Percentiles rank a stretch among this genome's conserved stretches.
Conservation (phyloP, 345 rosid species). For the Brassica cretica region DNA sequence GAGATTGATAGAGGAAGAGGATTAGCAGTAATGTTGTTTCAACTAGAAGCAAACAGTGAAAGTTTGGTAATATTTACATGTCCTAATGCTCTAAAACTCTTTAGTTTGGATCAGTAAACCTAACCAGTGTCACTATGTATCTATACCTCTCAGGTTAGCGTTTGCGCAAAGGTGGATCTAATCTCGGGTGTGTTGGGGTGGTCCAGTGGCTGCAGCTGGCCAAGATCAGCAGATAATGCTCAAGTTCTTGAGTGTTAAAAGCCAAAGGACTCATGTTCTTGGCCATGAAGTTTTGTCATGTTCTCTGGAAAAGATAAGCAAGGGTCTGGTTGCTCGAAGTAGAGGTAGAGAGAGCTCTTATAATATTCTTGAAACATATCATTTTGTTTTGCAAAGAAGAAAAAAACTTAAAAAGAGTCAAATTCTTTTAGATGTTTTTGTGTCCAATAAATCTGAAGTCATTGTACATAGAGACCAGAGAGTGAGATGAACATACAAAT, state of each 20-base stretch:
- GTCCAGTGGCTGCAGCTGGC: slow-evolving; percentile 97
- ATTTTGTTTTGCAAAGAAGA: slow-evolving; percentile 16
- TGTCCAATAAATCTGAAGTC: slow-evolving; percentile 35
- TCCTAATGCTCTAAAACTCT: slow-evolving; percentile 1
- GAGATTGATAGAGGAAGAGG: slow-evolving; percentile 91
- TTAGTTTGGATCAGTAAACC: background rate
- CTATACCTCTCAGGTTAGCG: slow-evolving; percentile 55
- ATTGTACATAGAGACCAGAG: slow-evolving; percentile 38
- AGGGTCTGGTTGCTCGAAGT: slow-evolving; percentile 35
- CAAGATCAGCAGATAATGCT: slow-evolving; percentile 49
- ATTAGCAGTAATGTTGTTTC: slow-evolving; percentile 89
- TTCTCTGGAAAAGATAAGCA: slow-evolving; percentile 26
- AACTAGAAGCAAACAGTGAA: slow-evolving; percentile 73
- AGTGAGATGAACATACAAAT: slow-evolving; percentile 24
- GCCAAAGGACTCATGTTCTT: slow-evolving; percentile 21
- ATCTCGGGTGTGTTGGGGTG: slow-evolving; percentile 89
- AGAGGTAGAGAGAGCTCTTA: slow-evolving; percentile 38
- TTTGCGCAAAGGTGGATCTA: slow-evolving; percentile 73
- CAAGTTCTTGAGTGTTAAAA: slow-evolving; percentile 66
- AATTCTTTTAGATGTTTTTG: slow-evolving; percentile 40
- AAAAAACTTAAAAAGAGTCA: slow-evolving; percentile 19
- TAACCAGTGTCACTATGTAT: slow-evolving; percentile 13
- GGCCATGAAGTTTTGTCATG: slow-evolving; percentile 43
- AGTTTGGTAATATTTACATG: slow-evolving; percentile 54
- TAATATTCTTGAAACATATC: slow-evolving; percentile 30